Percentiles rank a stretch among this genome's conserved stretches.
Conservation (phyloP, 768 basidiomycete genomes). For the Plicaturopsis crispa region DNA sequence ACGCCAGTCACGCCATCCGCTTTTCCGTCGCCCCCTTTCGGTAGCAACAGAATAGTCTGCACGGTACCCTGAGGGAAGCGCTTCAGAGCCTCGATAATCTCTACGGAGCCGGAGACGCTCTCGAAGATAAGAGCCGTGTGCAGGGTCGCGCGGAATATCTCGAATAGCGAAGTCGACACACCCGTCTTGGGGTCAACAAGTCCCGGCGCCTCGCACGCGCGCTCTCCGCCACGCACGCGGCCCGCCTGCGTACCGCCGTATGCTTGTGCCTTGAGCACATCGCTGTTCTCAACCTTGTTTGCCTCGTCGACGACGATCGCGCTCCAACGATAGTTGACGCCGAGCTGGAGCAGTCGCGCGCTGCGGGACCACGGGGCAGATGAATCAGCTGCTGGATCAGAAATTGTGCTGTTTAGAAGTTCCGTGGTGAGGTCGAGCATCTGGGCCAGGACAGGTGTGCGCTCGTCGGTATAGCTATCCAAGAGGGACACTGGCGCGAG, state of each 20-base stretch:
- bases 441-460: constrained; percentile 35
- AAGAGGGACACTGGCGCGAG: constrained; percentile 27
- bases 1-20: constrained; percentile 2
- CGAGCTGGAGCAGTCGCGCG: constrained; percentile 14
- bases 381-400: constrained; percentile 2
- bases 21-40: not conserved
- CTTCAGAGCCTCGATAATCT: constrained; percentile 6
- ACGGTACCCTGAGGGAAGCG: not conserved
- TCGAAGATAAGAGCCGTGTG: constrained; percentile 37
- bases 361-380: not conserved
- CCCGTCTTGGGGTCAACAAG: constrained; percentile 14
- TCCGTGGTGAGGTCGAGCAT: constrained; percentile 34
- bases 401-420: constrained; percentile 17
- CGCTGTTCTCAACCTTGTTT: constrained; percentile 5
- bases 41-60: not conserved
- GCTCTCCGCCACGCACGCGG: constrained; percentile 31
- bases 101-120: constrained; percentile 11
- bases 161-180: constrained; percentile 22
- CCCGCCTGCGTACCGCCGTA: constrained; percentile 12
- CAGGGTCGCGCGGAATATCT: constrained; percentile 22
- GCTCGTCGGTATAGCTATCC: constrained; percentile 32
- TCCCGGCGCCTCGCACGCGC: constrained; percentile 34
- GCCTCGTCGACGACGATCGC: constrained; percentile 29
- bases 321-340: constrained; percentile 28
- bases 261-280: constrained; percentile 7